A percentile compares a stretch with the other conserved stretches of the same genome.
phyloP scores from a whole-genome alignment of 345 rosid species.

The Citrus medica region DNA sequence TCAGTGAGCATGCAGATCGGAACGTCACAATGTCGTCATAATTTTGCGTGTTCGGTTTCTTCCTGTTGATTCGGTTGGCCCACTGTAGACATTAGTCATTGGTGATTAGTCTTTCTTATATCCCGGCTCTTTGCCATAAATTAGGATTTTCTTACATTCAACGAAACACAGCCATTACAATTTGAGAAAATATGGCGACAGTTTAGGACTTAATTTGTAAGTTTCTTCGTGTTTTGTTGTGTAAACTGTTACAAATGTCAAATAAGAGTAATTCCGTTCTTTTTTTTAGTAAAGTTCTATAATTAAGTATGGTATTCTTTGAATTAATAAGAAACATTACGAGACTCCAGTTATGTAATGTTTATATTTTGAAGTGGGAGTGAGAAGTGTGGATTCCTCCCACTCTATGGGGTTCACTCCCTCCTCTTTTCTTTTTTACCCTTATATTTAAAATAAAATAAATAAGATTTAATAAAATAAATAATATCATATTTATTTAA shows the following conservation, averaged over 20 bases:
- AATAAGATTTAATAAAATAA: too few species aligned
- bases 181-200: neutral
- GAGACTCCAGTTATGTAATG: too few species aligned
- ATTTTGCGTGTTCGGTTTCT: neutral
- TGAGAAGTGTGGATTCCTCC: fast-evolving
- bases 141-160: neutral
- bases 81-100: neutral
- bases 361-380: fast-evolving
- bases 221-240: too few species aligned
- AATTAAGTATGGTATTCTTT: too few species aligned
- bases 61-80: neutral
- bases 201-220: too few species aligned
- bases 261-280: too few species aligned
- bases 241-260: too few species aligned
- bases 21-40: neutral
- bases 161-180: neutral
- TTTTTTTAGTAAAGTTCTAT: too few species aligned
- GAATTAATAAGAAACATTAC: too few species aligned
- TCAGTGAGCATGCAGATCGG: neutral
- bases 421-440: fast-evolving
- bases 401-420: too few species aligned
- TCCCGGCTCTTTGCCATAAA: neutral
- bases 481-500: too few species aligned
- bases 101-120: neutral
- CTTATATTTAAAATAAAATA: too few species aligned